A percentile compares a stretch with the other conserved stretches of the same genome.
Conservation (phyloP, 2,329 filamentous ascomycete genomes). For the Niveomyces coronatus region DNA sequence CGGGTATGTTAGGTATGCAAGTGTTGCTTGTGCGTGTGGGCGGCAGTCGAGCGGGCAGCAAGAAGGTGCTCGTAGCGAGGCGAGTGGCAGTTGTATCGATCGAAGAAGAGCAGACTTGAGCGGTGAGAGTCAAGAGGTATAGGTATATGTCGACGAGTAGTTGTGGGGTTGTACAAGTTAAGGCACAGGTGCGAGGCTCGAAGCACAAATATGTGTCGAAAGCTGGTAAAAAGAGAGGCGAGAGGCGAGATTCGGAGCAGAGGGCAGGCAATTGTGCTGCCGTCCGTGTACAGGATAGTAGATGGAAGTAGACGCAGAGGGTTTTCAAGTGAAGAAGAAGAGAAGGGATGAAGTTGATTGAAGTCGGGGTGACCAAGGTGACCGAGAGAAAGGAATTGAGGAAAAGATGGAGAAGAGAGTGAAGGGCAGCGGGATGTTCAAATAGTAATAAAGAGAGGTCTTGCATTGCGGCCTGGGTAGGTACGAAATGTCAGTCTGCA, state of each 20-base stretch:
- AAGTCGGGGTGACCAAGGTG: not conserved
- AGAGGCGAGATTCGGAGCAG: conserved; percentile 3
- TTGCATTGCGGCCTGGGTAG: not conserved
- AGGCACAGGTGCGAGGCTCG: not conserved
- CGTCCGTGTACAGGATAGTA: not conserved
- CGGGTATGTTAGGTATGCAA: conserved; percentile 4
- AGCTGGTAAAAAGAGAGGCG: not conserved
- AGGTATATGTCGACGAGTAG: not conserved
- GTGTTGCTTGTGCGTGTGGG: not conserved
- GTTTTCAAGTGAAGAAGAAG: not conserved
- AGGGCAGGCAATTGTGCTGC: not conserved
- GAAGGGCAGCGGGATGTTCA: conserved; percentile 8
- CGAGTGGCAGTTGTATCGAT: not conserved
- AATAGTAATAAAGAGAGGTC: conserved; percentile 1
- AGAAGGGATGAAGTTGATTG: not conserved
- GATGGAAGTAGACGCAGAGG: too few relatives aligned
- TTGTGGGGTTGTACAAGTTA: not conserved
- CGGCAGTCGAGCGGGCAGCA: not conserved
- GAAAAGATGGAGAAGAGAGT: not conserved
- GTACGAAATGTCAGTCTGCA: not conserved
- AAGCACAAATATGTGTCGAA: not conserved
- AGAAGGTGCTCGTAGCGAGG: not conserved
- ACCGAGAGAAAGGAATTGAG: not conserved
- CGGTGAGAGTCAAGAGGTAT: conserved; percentile 2
- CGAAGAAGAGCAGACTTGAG: not conserved